Base-by-base conservation (phyloP, 352 stramenopile genomes). In the Globisporangium uncinulatum region DNA sequence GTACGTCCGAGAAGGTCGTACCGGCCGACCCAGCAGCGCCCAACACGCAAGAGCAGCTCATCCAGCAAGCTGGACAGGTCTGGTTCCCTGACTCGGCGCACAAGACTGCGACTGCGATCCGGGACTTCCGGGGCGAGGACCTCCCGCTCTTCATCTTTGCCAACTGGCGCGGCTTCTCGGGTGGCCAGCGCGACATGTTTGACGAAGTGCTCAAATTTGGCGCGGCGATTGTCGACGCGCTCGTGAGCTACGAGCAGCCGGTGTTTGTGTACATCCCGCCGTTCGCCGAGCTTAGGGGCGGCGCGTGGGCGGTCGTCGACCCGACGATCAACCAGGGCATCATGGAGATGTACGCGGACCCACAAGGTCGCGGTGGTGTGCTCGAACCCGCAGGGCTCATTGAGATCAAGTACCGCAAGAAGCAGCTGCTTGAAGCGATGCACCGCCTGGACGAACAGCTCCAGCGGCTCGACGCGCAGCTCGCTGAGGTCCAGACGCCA, bases 161-260 rank as follows among this genome's bases (percentile, higher is more conserved):
- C 43, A 99, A 99, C 84, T 99, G 98, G 98, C 88, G 98, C 68
- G 98, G 98, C 48, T 99, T 99, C 79, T 99, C 94, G 32, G 98
- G 97, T 52, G 97, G 98, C 19, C 97, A 99, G 76, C 85, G 97
- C 57, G 98, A 99, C 68, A 99, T 99, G 97, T 99, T 99, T 75
- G 96, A 99, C 70, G 97, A 99, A 74, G 96, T 99, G 60, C 91
- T 99, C 64, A 99, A 99, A 79, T 99, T 99, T 69, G 98, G 98
- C 41, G 96, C 95, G n/a, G 87, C 98, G 48, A 99, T 99, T 71
- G 97, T 99, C 45, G 97, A 99, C 67, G 95, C 89, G 6, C 97
- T 99, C 54, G 97, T 99, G 43, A 92, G 89, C 53, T 99, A 98
- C 74, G 86, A 98, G 68, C 97, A 99, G 77, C 98, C 98, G 47